phyloP scores from a whole-genome alignment of 129 eudicot species.

The Glebionis coronaria region DNA sequence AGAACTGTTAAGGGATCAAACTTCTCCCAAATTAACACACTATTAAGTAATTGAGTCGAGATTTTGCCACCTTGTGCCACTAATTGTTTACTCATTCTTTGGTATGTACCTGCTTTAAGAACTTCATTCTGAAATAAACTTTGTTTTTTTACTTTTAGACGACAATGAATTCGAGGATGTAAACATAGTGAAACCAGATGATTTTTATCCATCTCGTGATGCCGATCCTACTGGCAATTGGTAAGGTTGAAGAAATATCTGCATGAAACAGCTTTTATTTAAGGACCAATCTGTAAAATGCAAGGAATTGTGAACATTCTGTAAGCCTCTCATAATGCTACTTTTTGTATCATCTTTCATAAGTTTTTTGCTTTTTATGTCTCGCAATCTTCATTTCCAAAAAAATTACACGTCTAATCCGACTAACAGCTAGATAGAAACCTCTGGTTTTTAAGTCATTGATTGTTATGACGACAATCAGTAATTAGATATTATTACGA shows the following conservation, averaged over 20 bases:
- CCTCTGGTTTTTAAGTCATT: no score
- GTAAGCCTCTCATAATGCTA: conserved; percentile 16
- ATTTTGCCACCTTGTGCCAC: neutral
- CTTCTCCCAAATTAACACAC: neutral
- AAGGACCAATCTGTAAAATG: conserved; percentile 17
- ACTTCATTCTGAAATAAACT: neutral
- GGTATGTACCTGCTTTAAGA: neutral
- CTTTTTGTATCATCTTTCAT: conserved; percentile 5
- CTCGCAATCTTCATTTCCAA: neutral
- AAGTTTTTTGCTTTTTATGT: neutral
- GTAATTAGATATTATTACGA: no score
- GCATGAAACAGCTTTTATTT: conserved; percentile 6
- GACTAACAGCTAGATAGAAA: no score
- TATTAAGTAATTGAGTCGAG: neutral
- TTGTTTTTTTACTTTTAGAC: conserved; percentile 43
- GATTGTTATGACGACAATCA: no score
- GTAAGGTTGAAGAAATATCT: conserved; percentile 30
- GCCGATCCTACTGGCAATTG: conserved; percentile 60
- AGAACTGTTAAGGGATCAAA: neutral
- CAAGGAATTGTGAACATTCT: conserved; percentile 8
- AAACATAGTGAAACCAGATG: conserved; percentile 70
- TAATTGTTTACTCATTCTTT: neutral
- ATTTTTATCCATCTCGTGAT: conserved; percentile 61
- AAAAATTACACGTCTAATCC: neutral
- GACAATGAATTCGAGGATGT: conserved; percentile 83